Conservation (phyloP, 768 basidiomycete genomes). For the Dioszegia crocea region DNA sequence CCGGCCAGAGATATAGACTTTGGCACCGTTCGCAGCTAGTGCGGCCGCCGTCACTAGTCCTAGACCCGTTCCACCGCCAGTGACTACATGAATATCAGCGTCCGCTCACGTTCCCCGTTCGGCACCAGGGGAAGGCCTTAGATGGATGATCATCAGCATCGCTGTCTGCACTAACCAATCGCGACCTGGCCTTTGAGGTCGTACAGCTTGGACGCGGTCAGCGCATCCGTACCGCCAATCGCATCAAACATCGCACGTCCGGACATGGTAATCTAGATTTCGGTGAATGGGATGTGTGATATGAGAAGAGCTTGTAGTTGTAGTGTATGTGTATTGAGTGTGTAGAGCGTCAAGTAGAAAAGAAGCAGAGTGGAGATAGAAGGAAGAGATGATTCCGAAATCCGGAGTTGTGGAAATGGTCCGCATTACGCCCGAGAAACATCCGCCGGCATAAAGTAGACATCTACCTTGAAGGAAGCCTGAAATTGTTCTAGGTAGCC, state of each 20-base stretch:
- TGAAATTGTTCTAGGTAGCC: too few relatives aligned
- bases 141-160: too few relatives aligned
- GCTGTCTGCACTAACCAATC: constrained; percentile 23
- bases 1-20: constrained; percentile 48
- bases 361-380: too few relatives aligned
- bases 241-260: constrained; percentile 16
- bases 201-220: constrained; percentile 36
- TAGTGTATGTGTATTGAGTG: too few relatives aligned
- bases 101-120: too few relatives aligned
- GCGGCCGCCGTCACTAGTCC: constrained; percentile 34
- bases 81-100: constrained; percentile 20
- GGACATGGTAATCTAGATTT: constrained; percentile 2
- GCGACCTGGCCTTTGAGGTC: constrained; percentile 45
- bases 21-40: constrained; percentile 44
- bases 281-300: not conserved
- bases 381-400: not conserved
- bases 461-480: not conserved
- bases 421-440: not conserved
- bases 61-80: constrained; percentile 31
- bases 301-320: too few relatives aligned
- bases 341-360: not conserved
- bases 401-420: too few relatives aligned
- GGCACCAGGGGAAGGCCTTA: too few relatives aligned
- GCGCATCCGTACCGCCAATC: constrained; percentile 17
- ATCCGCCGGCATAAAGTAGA: not conserved